phyloP scores from a whole-genome alignment of 225 moss, liverwort and hornwort genomes.

The Takakia lepidozioides region DNA sequence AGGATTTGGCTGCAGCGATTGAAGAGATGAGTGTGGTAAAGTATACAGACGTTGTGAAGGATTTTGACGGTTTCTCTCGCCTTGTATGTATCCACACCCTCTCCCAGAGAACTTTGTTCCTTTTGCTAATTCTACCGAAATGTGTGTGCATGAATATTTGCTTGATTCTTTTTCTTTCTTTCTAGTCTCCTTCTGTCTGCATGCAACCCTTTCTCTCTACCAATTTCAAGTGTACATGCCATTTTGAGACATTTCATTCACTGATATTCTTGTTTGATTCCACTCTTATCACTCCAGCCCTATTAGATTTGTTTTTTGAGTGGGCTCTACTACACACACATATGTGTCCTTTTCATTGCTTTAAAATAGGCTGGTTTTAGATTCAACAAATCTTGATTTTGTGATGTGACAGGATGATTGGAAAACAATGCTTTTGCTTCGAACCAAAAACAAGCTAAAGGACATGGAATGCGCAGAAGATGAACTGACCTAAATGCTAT shows the following conservation, averaged over 20 bases:
- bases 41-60: constrained; percentile 17
- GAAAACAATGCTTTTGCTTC: constrained; percentile 16
- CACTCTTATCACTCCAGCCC: too few species aligned
- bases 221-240: too few species aligned
- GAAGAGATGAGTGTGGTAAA: constrained; percentile 14
- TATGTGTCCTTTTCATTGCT: not conserved
- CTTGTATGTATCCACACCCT: constrained; percentile 6
- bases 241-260: too few species aligned
- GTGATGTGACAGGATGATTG: constrained; percentile 10
- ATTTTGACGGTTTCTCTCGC: constrained; percentile 16
- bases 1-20: constrained; percentile 11
- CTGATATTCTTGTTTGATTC: too few species aligned
- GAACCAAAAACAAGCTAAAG: constrained; percentile 11
- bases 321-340: not conserved
- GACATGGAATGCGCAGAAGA: constrained; percentile 9
- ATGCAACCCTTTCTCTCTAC: too few species aligned
- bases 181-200: too few species aligned
- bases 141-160: too few species aligned
- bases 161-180: too few species aligned
- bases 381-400: not conserved
- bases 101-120: not conserved
- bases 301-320: not conserved
- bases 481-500: constrained; percentile 13
- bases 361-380: not conserved
- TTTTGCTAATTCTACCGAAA: too few species aligned